Evolutionary conservation across 768 basidiomycete genomes (phyloP).

Genomic region (Amylocystis lapponica): DNA sequence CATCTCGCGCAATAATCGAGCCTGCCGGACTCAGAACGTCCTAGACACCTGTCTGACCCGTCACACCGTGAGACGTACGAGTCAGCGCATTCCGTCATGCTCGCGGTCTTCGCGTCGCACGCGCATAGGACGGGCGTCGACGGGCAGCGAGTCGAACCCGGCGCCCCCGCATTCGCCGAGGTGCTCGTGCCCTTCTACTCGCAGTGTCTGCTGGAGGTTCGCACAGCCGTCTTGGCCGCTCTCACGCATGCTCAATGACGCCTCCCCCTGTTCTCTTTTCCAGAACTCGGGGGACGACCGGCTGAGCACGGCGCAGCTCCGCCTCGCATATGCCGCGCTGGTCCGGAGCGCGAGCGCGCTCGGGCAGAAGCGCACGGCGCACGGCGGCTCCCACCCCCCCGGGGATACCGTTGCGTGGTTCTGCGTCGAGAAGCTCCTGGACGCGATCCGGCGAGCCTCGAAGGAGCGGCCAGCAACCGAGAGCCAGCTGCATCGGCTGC

Average conservation of each 20-base stretch:
- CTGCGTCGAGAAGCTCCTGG: constrained; percentile 54
- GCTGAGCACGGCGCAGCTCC: constrained; percentile 59
- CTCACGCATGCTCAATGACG: no score
- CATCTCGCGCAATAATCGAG: neutral
- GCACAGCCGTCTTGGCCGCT: no score
- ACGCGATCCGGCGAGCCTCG: constrained; percentile 30
- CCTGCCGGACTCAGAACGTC: neutral
- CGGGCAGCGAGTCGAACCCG: constrained; percentile 3
- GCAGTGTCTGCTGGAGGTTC: constrained; percentile 65
- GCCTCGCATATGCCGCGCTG: constrained; percentile 70
- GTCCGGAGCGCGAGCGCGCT: constrained; percentile 53
- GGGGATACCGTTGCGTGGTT: constrained; percentile 56
- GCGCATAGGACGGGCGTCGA: constrained; percentile 32
- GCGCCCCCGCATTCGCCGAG: constrained; percentile 35
- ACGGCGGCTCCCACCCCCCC: constrained; percentile 14
- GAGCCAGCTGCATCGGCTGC: constrained; percentile 46
- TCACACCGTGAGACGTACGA: constrained; percentile 74
- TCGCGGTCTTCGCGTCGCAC: constrained; percentile 65
- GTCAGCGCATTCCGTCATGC: constrained; percentile 78
- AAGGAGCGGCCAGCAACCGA: neutral
- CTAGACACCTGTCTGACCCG: constrained; percentile 55
- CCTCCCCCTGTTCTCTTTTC: neutral
- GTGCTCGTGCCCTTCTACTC: constrained; percentile 72
- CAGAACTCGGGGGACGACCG: constrained; percentile 61
- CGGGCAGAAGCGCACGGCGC: constrained; percentile 17